A percentile compares a stretch with the other conserved stretches of the same genome.
Evolutionary conservation across 805 yeast genomes (phyloP).

Genomic region (Zygotorulaspora sp.): DNA sequence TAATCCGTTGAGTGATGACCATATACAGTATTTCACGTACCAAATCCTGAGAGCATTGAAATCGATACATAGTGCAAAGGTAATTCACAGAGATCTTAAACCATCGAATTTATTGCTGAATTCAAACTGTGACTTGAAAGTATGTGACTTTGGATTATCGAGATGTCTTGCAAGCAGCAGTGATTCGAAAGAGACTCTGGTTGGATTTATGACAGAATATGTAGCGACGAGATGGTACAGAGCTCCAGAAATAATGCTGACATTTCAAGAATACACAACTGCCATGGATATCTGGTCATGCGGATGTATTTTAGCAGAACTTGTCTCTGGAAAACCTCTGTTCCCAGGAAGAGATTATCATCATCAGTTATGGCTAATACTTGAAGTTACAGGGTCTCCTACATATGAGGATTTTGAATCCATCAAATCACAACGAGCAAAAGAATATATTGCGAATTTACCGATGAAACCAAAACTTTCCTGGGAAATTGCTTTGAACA

Average conservation of each 20-base stretch:
- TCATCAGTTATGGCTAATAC: slow-evolving; percentile 60
- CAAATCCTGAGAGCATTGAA: slow-evolving; percentile 68
- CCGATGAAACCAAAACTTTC: slow-evolving; percentile 57
- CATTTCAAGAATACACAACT: slow-evolving; percentile 65
- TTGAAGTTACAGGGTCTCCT: slow-evolving; percentile 71
- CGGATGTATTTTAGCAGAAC: slow-evolving; percentile 73
- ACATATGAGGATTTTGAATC: slow-evolving; percentile 66
- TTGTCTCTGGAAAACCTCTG: slow-evolving; percentile 56
- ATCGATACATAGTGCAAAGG: slow-evolving; percentile 65
- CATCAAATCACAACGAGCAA: slow-evolving; percentile 68
- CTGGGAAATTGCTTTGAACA: slow-evolving; percentile 34
- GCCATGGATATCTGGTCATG: slow-evolving; percentile 80
- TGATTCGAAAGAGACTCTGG: slow-evolving; percentile 42
- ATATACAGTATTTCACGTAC: slow-evolving; percentile 64
- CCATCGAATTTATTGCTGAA: slow-evolving; percentile 68
- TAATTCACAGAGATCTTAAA: slow-evolving; percentile 71
- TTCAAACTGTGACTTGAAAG: slow-evolving; percentile 66
- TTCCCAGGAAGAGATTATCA: slow-evolving; percentile 75
- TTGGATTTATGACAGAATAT: slow-evolving; percentile 66
- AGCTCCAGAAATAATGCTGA: slow-evolving; percentile 79
- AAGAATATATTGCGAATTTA: slow-evolving; percentile 67
- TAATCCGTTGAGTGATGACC: slow-evolving; percentile 52
- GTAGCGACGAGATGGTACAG: slow-evolving; percentile 85
- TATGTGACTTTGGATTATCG: slow-evolving; percentile 77
- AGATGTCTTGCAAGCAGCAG: slow-evolving; percentile 44